Conservation (phyloP, 202 grass and related monocot species). For the Saccharum hybrid region DNA sequence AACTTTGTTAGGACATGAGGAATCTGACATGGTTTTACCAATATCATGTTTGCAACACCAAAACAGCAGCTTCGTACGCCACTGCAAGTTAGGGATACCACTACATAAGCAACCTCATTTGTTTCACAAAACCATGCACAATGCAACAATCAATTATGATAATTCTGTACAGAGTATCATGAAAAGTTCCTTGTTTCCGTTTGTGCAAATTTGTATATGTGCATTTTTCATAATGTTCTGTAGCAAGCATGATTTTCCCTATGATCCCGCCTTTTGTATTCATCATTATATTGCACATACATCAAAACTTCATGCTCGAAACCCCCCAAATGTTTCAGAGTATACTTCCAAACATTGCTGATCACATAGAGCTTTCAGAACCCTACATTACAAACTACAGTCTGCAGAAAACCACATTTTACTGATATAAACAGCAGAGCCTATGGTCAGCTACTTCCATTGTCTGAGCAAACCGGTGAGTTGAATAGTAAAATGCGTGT, state of each 20-base stretch:
- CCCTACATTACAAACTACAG: neutral
- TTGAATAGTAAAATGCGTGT: neutral
- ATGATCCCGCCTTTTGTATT: neutral
- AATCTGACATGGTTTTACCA: constrained; percentile 82
- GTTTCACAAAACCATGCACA: constrained; percentile 23
- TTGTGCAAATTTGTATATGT: neutral
- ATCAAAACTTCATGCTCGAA: neutral
- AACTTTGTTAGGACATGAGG: constrained; percentile 28
- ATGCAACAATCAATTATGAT: constrained; percentile 10
- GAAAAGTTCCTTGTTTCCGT: neutral
- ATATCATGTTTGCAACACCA: constrained; percentile 95
- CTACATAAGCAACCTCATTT: constrained; percentile 46
- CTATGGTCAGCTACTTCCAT: neutral
- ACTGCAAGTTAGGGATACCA: constrained; percentile 67
- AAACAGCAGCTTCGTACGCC: constrained; percentile 95
- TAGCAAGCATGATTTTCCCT: neutral
- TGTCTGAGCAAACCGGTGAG: neutral
- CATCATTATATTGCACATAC: constrained; percentile 5
- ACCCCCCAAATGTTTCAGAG: neutral
- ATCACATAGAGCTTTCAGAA: neutral
- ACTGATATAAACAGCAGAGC: neutral
- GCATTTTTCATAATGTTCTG: neutral
- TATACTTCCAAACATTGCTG: neutral
- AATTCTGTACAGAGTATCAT: constrained; percentile 6
- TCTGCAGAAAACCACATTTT: neutral